phyloP scores from a whole-genome alignment of 495 filamentous ascomycete species.

The Annulohypoxylon bovei region DNA sequence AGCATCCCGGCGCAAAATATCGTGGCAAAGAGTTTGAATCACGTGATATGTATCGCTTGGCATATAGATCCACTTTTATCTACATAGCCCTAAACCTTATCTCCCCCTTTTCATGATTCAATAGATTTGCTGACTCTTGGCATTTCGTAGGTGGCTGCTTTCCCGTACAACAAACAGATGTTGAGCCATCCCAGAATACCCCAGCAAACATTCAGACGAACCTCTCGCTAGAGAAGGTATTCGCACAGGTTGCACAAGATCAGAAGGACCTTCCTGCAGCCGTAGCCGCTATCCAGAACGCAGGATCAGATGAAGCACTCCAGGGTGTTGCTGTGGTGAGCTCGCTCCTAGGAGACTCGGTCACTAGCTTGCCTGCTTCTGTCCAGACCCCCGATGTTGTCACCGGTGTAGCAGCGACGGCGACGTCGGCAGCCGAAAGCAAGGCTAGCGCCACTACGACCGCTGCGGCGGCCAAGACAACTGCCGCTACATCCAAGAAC shows the following conservation, averaged over 20 bases:
- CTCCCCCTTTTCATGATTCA: not conserved
- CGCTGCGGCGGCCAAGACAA: conserved; percentile 15
- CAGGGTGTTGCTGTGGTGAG: conserved; percentile 48
- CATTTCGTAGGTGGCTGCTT: conserved; percentile 49
- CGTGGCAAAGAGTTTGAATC: too few relatives aligned
- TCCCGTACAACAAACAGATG: conserved; percentile 57
- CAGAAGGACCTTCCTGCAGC: conserved; percentile 50
- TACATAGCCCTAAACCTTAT: not conserved
- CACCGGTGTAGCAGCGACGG: conserved; percentile 12
- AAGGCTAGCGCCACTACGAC: conserved; percentile 13
- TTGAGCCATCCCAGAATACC: conserved; percentile 47
- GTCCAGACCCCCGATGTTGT: conserved; percentile 14
- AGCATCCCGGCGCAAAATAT: too few relatives aligned
- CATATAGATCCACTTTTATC: not conserved
- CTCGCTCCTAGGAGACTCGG: conserved; percentile 19
- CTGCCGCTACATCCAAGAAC: conserved; percentile 3
- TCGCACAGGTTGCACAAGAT: conserved; percentile 46
- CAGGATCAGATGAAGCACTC: conserved; percentile 43
- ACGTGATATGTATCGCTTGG: too few relatives aligned
- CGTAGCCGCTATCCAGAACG: conserved; percentile 49
- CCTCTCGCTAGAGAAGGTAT: conserved; percentile 44
- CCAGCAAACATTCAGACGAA: conserved; percentile 47
- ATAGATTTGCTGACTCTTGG: not conserved
- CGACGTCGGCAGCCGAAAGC: not conserved
- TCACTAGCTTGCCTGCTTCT: conserved; percentile 30